Conservation (phyloP, 2,329 filamentous ascomycete species). For the Pyrenochaeta sp. region DNA sequence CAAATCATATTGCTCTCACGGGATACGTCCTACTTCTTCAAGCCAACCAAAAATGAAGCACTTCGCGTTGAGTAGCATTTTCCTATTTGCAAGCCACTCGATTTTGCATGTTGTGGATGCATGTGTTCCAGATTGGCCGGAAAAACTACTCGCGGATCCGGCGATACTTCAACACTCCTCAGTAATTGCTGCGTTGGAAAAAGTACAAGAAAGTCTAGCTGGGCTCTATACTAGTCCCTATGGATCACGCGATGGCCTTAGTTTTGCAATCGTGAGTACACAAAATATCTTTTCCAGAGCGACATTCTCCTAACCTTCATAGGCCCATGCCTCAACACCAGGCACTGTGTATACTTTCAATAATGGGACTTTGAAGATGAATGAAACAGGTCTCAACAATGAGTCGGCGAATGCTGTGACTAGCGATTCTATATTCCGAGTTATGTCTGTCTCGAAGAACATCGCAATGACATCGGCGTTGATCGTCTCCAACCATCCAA, state of each 20-base stretch:
- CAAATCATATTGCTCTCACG: too few relatives aligned
- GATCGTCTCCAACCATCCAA: constrained; percentile 24
- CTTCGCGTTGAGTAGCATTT: background rate
- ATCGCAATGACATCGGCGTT: constrained; percentile 36
- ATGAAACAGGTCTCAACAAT: constrained; percentile 26
- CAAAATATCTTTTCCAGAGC: too few relatives aligned
- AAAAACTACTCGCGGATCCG: constrained; percentile 24
- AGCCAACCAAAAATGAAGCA: too few relatives aligned
- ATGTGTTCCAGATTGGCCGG: constrained; percentile 39
- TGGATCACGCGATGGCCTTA: constrained; percentile 38
- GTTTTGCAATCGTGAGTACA: constrained; percentile 39
- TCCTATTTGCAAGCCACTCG: constrained; percentile 9
- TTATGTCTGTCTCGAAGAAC: constrained; percentile 41
- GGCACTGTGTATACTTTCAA: constrained; percentile 34
- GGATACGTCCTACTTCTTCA: too few relatives aligned
- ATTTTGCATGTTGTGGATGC: constrained; percentile 8
- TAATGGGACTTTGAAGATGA: constrained; percentile 38
- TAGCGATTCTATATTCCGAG: constrained; percentile 42
- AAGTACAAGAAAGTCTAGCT: constrained; percentile 25
- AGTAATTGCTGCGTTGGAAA: constrained; percentile 32
- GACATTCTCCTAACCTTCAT: background rate
- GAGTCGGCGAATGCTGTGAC: constrained; percentile 21
- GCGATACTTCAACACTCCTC: constrained; percentile 26
- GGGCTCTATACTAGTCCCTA: constrained; percentile 22
- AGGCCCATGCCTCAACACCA: constrained; percentile 39